Percentiles rank a stretch among this genome's conserved stretches.
Evolutionary conservation across 805 yeast genomes (phyloP).

Genomic region (Lachancea thermotolerans): DNA sequence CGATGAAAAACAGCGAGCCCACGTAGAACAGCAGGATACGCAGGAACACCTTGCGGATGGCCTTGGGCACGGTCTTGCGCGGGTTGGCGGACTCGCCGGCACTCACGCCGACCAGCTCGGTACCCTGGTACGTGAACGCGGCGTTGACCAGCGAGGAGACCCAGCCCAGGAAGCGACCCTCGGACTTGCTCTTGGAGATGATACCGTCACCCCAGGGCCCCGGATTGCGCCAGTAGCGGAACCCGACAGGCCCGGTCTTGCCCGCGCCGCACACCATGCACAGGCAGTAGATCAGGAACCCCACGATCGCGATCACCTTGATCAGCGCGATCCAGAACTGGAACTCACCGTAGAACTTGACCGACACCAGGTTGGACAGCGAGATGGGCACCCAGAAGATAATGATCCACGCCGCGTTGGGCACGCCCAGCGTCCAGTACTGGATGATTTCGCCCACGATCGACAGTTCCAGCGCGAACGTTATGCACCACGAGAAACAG

Average conservation of each 20-base stretch:
- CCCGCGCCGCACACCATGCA: constrained; percentile 76
- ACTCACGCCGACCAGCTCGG: constrained; percentile 67
- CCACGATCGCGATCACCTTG: constrained; percentile 62
- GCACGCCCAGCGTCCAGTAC: constrained; percentile 65
- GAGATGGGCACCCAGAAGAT: constrained; percentile 57
- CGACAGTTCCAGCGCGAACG: constrained; percentile 67
- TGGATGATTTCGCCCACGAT: constrained; percentile 60
- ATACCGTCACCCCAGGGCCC: constrained; percentile 71
- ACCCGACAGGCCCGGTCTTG: constrained; percentile 61
- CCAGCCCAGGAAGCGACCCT: constrained; percentile 64
- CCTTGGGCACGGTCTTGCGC: constrained; percentile 61
- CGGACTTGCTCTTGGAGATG: constrained; percentile 39
- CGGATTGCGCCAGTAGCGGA: constrained; percentile 75
- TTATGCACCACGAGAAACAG: constrained; percentile 74
- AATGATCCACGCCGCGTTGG: constrained; percentile 64
- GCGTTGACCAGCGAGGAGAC: constrained; percentile 62
- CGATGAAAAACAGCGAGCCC: constrained; percentile 58
- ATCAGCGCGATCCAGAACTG: constrained; percentile 69
- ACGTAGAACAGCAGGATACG: constrained; percentile 64
- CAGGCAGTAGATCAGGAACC: constrained; percentile 61
- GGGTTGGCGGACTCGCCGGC: constrained; percentile 73
- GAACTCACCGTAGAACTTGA: constrained; percentile 62
- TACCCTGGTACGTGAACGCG: constrained; percentile 78
- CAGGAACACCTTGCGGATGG: constrained; percentile 60
- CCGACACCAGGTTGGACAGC: constrained; percentile 55